These are phyloP conservation scores for Pterulicium gracile DNA, from an alignment of 1,284 basidiomycete species.

Conservation along the genomic window DNA sequence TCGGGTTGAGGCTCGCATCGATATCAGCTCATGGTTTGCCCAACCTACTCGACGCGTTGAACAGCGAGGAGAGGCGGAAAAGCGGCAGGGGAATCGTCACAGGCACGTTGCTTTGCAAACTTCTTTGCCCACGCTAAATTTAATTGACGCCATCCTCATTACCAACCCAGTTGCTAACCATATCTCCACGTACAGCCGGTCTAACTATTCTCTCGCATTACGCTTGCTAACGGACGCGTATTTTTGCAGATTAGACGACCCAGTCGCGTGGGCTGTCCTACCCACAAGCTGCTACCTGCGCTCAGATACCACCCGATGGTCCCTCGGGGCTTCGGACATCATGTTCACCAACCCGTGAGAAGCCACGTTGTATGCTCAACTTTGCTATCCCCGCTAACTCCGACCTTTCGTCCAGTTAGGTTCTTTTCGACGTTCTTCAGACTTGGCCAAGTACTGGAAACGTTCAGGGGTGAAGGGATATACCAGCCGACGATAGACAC, in stretches of 20 bases:
- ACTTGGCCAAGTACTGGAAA: slow-evolving; percentile 89
- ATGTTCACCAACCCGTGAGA: slow-evolving; percentile 89
- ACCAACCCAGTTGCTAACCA: slow-evolving; percentile 88
- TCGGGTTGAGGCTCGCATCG: slow-evolving; percentile 55
- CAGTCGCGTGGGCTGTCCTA: slow-evolving; percentile 75
- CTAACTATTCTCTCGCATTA: slow-evolving; percentile 7
- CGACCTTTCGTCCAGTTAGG: slow-evolving; percentile 37
- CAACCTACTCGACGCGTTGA: slow-evolving; percentile 51
- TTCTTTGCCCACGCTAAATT: slow-evolving; percentile 7
- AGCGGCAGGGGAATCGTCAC: slow-evolving; percentile 67
- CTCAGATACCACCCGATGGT: slow-evolving; percentile 67
- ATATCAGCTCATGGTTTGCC: slow-evolving; percentile 62
- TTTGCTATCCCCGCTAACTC: slow-evolving; percentile 7
- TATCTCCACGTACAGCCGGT: slow-evolving; percentile 65
- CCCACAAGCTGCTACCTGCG: slow-evolving; percentile 53
- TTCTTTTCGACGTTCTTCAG: slow-evolving; percentile 77
- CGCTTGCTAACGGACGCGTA: slow-evolving; percentile 6
- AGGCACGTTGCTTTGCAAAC: slow-evolving; percentile 33
- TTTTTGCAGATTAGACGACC: slow-evolving; percentile 72
- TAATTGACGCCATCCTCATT: slow-evolving; percentile 8
- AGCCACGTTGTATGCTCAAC: slow-evolving; percentile 5
- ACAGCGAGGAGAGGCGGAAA: slow-evolving; percentile 29
- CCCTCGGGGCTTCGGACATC: slow-evolving; percentile 85
- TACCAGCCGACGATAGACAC: slow-evolving; percentile 82
- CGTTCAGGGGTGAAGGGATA: slow-evolving; percentile 82